Evolutionary conservation across 108 stramenopile genomes (phyloP), one percentile per base, ranked within the genome.

Genomic region (Discostella stelligeroides): DNA sequence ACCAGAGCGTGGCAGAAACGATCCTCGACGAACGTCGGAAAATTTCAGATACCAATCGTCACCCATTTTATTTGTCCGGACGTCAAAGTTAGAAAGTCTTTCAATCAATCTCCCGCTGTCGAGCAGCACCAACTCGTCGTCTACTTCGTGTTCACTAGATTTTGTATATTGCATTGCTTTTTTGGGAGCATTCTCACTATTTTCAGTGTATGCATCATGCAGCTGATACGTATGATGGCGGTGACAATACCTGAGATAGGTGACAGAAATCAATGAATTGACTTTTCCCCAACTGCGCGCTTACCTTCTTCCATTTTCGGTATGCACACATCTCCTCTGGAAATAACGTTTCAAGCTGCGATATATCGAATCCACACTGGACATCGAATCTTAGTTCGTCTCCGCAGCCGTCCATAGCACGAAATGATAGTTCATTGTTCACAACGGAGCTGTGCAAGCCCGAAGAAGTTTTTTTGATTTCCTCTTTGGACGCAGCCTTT

Each of bases 251-350:
- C n/a, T n/a, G n/a, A n/a, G n/a, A n/a, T n/a, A n/a, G n/a, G n/a
- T n/a, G n/a, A n/a, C n/a, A n/a, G n/a, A n/a, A n/a, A n/a, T n/a
- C n/a, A n/a, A n/a, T n/a, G n/a, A n/a, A n/a, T n/a, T n/a, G n/a
- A n/a, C n/a, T n/a, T n/a, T n/a, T n/a, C n/a, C n/a, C n/a, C n/a
- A n/a, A n/a, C n/a, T n/a, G n/a, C n/a, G n/a, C 59, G n/a, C 58
- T 43, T 7, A 75, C 73, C 65, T 66, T 81, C 57, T 88, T 86
- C 90, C 92, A 94, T 41, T 87, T 81, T 45, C 75, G 55, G 63
- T 88, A 94, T 8, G 89, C 89, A 47, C 66, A 56, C 86, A 94
- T 88, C 75, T 90, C 88, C 79, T 94, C 90, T 10, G 92, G 92
- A 63, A 84, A 94, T 7, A 94, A 60, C 25, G 57, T 72, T 41